Evolutionary conservation across 345 rosid genomes (phyloP).

Genomic region (Brassica napus): Da-Ae NC_063442.1:42902001-42902500

Average conservation of each 20-base stretch:
- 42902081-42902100: slow-evolving; percentile 65
- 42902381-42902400: slow-evolving; percentile 40
- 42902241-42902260: slow-evolving; percentile 85
- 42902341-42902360: not conserved
- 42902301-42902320: slow-evolving; percentile 73
- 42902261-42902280: slow-evolving; percentile 75
- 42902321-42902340: slow-evolving; percentile 57
- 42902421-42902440: slow-evolving; percentile 66
- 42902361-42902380: not conserved
- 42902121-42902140: slow-evolving; percentile 86
- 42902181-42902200: not conserved
- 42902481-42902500: slow-evolving; percentile 86
- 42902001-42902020: slow-evolving; percentile 78
- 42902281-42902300: slow-evolving; percentile 86
- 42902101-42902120: slow-evolving; percentile 91
- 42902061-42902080: slow-evolving; percentile 40
- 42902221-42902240: slow-evolving; percentile 83
- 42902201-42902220: slow-evolving; percentile 48
- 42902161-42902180: not conserved
- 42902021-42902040: slow-evolving; percentile 75
- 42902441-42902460: slow-evolving; percentile 90
- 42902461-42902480: slow-evolving; percentile 84
- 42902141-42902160: slow-evolving; percentile 69
- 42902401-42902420: slow-evolving; percentile 51
- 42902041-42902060: slow-evolving; percentile 58